These are phyloP conservation scores for Eustoma russellianum DNA, from an alignment of 257 asterid species.

Conservation along the genomic window DNA sequence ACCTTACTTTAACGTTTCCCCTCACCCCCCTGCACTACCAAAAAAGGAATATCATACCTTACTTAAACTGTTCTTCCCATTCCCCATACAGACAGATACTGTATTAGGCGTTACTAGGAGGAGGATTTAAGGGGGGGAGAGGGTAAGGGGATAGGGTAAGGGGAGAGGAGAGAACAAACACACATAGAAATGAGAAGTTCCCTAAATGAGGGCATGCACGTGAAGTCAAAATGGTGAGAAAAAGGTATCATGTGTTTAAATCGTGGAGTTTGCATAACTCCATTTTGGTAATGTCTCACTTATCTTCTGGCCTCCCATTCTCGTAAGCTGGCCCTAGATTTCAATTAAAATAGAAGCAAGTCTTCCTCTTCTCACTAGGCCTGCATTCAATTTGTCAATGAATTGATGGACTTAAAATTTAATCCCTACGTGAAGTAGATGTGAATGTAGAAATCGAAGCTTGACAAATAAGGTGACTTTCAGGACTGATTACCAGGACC, in stretches of 20 bases:
- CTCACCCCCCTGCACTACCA: too few species aligned
- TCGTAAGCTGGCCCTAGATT: constrained; percentile 87
- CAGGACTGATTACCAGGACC: constrained; percentile 52
- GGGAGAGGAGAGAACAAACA: too few species aligned
- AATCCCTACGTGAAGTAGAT: constrained; percentile 3
- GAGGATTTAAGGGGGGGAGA: too few species aligned
- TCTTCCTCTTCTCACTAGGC: constrained; percentile 66
- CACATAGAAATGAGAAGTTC: not conserved
- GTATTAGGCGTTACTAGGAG: too few species aligned
- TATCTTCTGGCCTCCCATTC: constrained; percentile 83
- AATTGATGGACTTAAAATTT: not conserved
- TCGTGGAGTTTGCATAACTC: constrained; percentile 4
- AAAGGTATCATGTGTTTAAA: not conserved
- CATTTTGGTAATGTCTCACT: constrained; percentile 17
- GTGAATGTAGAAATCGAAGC: not conserved
- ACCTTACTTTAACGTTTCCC: too few species aligned
- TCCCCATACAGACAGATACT: too few species aligned
- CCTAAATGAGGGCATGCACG: too few species aligned
- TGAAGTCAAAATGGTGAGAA: not conserved
- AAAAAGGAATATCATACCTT: too few species aligned
- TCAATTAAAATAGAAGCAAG: constrained; percentile 84
- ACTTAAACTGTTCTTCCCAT: too few species aligned
- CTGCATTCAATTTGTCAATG: constrained; percentile 32
- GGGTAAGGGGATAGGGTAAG: too few species aligned
- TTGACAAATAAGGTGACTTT: not conserved